These are phyloP conservation scores for Trichoderma sp. DNA, from an alignment of 2,329 filamentous ascomycete species.

Conservation along the genomic window DNA sequence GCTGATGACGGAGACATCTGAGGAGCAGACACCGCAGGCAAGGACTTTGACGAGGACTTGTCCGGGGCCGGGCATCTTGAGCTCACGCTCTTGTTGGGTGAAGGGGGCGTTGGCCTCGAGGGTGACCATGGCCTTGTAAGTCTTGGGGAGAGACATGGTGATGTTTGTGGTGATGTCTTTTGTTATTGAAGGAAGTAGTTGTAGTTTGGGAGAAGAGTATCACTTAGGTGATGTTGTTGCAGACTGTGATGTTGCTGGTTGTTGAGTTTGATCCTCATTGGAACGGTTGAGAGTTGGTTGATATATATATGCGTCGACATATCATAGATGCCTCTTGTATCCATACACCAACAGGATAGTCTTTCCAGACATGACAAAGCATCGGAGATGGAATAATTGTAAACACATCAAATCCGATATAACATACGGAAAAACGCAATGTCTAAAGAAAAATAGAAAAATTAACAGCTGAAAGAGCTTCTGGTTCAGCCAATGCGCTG, in stretches of 20 bases:
- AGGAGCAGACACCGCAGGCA: constrained; percentile 70
- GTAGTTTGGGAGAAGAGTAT: background rate
- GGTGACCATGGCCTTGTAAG: constrained; percentile 65
- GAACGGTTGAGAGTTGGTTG: background rate
- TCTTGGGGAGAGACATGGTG: constrained; percentile 52
- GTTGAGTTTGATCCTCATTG: background rate
- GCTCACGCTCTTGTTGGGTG: constrained; percentile 56
- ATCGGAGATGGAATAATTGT: background rate
- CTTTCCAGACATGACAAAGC: background rate
- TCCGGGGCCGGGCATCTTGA: constrained; percentile 54
- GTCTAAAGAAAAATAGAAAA: background rate
- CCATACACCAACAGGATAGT: background rate
- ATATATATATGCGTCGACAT: background rate
- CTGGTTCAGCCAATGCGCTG: background rate
- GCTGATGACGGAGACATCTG: constrained; percentile 48
- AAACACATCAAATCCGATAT: background rate
- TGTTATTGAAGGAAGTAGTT: too few relatives aligned
- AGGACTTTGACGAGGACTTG: constrained; percentile 69
- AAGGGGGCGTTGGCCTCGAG: constrained; percentile 51
- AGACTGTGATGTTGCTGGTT: background rate
- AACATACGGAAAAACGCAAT: background rate
- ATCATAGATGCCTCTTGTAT: background rate
- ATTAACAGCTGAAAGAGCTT: background rate
- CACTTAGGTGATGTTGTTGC: background rate
- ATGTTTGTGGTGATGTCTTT: background rate